Base-by-base conservation (phyloP, 164 flowering plant genomes). In the Liriodendron chinense region DNA sequence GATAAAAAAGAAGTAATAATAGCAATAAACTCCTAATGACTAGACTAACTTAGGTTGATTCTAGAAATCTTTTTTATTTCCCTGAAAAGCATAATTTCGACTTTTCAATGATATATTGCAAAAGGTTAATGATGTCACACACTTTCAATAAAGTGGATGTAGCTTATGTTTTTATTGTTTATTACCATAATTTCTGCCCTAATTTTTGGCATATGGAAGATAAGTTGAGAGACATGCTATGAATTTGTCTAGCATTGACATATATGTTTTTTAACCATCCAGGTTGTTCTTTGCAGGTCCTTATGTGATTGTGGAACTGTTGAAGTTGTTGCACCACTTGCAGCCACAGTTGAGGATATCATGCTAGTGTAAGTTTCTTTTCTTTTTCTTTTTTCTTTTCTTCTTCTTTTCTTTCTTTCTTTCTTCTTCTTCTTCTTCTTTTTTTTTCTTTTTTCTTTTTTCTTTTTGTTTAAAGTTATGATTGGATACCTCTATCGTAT, bases 331-430 rank as follows among this genome's bases (percentile, higher is more conserved):
- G 99, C 97, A 72, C 94, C 99, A 48, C 79, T 96, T 72, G 89
- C 99, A 70, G 87, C 97, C 76, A 75, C 88, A 62, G 97, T 96
- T 84, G 99, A 96, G 82, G 99, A 96, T 88, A 86, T 84, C 75
- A 86, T 94, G 85, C 90, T 96, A 50, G 93, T 96, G 97, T 96
- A 85, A 89, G 94, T 61, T 72, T 56, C 34, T 56, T 26, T 53
- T 73, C 14, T n/a, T 2, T 62, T 24, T 47, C 47, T 23, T 47
- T 5, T 23, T 49, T 65, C 22, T 21, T 67, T 64, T 64, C 13
- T 23, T 22, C 7, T 24, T 34, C 43, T 34, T 34, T 34, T 34
- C 4, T 34, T n/a, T n/a, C n/a, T n/a, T n/a, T n/a, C n/a, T 67
- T 64, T 64, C 13, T 23, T 22, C 7, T 24, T 34, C 43, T 34